Evolutionary conservation across 2,329 filamentous ascomycete species (phyloP).

Genomic region (Beauveria caledonica): DNA sequence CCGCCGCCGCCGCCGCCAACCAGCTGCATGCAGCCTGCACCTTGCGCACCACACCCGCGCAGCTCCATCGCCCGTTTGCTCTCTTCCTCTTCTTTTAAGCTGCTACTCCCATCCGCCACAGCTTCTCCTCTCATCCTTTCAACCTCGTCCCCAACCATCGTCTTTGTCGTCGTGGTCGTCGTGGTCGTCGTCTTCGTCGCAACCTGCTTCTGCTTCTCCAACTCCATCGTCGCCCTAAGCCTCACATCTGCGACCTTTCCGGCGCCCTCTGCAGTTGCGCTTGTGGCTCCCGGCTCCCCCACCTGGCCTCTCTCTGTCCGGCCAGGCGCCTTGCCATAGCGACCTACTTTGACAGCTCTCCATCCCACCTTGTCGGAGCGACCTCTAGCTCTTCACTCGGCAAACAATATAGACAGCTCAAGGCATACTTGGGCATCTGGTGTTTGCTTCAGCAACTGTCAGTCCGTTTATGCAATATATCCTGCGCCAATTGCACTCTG

Average conservation of each 20-base stretch:
- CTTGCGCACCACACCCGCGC: background rate
- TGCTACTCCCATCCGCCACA: background rate
- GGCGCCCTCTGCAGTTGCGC: background rate
- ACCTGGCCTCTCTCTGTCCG: background rate
- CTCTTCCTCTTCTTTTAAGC: background rate
- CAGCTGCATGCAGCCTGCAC: too few relatives aligned
- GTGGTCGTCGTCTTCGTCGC: too few relatives aligned
- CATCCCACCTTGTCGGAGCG: background rate
- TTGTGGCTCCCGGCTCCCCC: background rate
- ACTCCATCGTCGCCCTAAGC: background rate
- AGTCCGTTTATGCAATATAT: background rate
- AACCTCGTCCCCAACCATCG: background rate
- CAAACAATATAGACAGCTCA: background rate
- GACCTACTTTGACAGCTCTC: background rate
- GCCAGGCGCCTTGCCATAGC: constrained; percentile 3
- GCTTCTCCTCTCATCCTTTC: background rate
- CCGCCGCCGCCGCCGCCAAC: too few relatives aligned
- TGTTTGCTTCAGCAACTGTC: background rate
- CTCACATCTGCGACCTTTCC: background rate
- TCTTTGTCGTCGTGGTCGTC: too few relatives aligned
- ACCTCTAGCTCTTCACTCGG: background rate
- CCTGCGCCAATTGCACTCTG: background rate
- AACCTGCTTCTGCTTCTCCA: background rate
- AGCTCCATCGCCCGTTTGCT: constrained; percentile 7
- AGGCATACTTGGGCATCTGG: background rate